These are phyloP conservation scores for Allantophomopsis lycopodina DNA, from an alignment of 2,329 filamentous ascomycete genomes.

Conservation along the genomic window DNA sequence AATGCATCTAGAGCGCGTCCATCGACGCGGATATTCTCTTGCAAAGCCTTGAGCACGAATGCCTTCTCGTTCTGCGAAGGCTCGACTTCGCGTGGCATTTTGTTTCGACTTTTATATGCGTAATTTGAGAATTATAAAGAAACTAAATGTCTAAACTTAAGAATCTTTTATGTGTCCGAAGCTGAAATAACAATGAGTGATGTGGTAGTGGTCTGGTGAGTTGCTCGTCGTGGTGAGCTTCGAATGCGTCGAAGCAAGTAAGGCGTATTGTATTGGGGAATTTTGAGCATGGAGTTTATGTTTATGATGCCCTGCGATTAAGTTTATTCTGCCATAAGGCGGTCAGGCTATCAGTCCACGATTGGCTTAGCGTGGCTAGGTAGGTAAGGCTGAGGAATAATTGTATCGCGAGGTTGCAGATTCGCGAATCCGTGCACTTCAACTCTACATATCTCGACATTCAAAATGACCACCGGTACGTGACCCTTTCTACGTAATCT, in stretches of 20 bases:
- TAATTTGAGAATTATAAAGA: no score
- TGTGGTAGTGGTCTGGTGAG: no score
- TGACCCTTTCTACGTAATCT: not conserved
- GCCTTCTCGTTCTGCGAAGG: conserved; percentile 79
- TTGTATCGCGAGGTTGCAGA: conserved; percentile 1
- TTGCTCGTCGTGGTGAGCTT: no score
- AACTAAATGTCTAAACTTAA: no score
- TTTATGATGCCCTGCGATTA: no score
- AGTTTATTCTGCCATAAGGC: not conserved
- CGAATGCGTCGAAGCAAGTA: no score
- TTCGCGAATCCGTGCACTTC: not conserved
- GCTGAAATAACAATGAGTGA: no score
- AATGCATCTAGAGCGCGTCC: conserved; percentile 71
- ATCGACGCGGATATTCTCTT: conserved; percentile 71
- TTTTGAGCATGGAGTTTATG: no score
- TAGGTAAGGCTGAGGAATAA: not conserved
- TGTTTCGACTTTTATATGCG: not conserved
- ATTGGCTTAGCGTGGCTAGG: not conserved
- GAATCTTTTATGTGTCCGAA: no score
- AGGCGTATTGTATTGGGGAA: no score
- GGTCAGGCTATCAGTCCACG: not conserved
- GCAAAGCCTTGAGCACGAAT: conserved; percentile 73
- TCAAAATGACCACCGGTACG: conserved; percentile 37
- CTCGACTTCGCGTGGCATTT: conserved; percentile 85
- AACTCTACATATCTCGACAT: no score